Evolutionary conservation across 2,329 filamentous ascomycete species (phyloP), one percentile per base, ranked within the genome.

Genomic region (Cercospora citrullina): DNA sequence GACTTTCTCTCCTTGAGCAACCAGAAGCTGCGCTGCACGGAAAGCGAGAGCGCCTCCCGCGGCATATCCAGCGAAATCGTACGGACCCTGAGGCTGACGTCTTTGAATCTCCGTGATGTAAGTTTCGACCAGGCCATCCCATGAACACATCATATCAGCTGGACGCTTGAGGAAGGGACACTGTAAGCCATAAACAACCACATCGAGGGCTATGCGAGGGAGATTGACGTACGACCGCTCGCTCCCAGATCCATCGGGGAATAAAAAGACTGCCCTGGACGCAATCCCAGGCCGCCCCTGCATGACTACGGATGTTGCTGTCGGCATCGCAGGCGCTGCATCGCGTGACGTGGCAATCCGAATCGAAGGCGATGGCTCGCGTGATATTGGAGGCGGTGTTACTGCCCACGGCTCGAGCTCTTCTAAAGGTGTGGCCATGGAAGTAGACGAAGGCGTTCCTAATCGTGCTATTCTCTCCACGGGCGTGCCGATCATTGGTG

Each of bases 111-210:
- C 67, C 64, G 81, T 77, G 5, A 65, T 21, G 63, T 64, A 73
- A 16, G 36, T 31, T 14, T 39, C 45, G 8, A 63, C 60, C 4
- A 70, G 55, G 6, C 64, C 61, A 21, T 67, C 68, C 30, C 64
- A 58, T 18, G 67, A 63, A 30, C 63, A 68, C 7, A 51, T 60
- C 65, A 71, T 55, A 21, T 67, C 63, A 42, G 51, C 64, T 21
- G 71, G 66, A 26, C 57, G 45, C 23, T 64, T 65, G 60, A 70
- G 74, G 72, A 75, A 83, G 4, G 81, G 81, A 57, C 75, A 80
- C 73, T 83, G 82, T 9, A 83, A 81, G 18, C 85, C 87, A 57
- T 64, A 67, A 28, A 71, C 64, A n/a, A 61, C 65, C 39, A 67
- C 28, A 42, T 69, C 67, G 7, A 58, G 45, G 2, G 57, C 64